Evolutionary conservation across 2,329 filamentous ascomycete genomes (phyloP).

Genomic region (Pseudocercospora fuligena): DNA sequence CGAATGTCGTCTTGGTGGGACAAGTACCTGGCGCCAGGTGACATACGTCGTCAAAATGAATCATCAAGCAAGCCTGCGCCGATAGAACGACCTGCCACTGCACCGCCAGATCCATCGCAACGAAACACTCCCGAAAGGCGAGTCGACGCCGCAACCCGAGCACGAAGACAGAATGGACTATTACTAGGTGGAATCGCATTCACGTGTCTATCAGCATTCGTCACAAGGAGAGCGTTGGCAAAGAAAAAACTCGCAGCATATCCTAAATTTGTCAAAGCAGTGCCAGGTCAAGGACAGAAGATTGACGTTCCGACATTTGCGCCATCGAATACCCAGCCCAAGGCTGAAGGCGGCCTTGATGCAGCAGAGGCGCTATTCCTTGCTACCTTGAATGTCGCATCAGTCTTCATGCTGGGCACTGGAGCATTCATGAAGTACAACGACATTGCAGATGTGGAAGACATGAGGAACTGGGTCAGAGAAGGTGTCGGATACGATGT

Average conservation of each 20-base stretch:
- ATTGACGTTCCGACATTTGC: constrained; percentile 26
- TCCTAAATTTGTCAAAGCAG: constrained; percentile 50
- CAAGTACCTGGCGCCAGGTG: constrained; percentile 40
- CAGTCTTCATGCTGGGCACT: constrained; percentile 72
- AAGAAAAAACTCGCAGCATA: constrained; percentile 66
- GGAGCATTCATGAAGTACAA: constrained; percentile 78
- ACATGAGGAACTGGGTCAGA: constrained; percentile 64
- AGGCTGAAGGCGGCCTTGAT: constrained; percentile 64
- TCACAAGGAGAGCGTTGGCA: constrained; percentile 69
- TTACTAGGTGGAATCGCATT: constrained; percentile 78
- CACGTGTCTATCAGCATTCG: constrained; percentile 70
- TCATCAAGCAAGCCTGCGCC: constrained; percentile 2
- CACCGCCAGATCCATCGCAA: constrained; percentile 17
- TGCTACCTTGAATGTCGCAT: constrained; percentile 83
- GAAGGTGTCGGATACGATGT: constrained; percentile 63
- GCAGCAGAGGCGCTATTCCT: constrained; percentile 83
- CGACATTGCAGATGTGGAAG: constrained; percentile 64
- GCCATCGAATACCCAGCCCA: constrained; percentile 23
- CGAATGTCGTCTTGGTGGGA: constrained; percentile 41
- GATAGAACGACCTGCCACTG: constrained; percentile 5
- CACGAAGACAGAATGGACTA: constrained; percentile 50
- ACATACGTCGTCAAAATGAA: constrained; percentile 33
- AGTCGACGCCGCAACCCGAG: constrained; percentile 35
- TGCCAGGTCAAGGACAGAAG: constrained; percentile 10
- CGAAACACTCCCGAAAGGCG: constrained; percentile 23